Evolutionary conservation across 2,329 filamentous ascomycete genomes (phyloP).

Genomic region (Metarhizium anisopliae): DNA sequence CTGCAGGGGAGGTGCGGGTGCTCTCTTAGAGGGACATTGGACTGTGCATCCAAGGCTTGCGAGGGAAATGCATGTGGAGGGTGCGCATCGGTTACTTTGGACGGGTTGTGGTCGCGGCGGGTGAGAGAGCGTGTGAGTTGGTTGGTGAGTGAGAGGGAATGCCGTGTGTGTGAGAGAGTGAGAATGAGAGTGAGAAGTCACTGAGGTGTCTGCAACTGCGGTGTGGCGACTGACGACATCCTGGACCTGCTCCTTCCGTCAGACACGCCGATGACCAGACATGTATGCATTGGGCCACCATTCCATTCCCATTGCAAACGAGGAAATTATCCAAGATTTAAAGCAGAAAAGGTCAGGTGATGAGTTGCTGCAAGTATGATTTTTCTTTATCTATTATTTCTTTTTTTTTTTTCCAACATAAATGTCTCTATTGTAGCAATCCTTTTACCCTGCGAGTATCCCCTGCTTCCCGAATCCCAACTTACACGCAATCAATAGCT

Average conservation of each 20-base stretch:
- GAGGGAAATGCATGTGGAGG: not conserved
- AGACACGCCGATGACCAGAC: no score
- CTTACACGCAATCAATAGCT: slow-evolving; percentile 43
- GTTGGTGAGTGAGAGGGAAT: not conserved
- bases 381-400: not conserved
- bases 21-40: slow-evolving; percentile 1
- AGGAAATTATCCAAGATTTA: no score
- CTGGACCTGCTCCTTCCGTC: no score
- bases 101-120: not conserved
- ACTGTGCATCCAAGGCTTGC: not conserved
- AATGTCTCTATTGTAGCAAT: no score
- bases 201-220: no score
- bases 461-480: not conserved
- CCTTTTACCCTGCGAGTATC: no score
- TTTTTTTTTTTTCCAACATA: not conserved
- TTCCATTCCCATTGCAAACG: no score
- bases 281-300: no score
- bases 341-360: no score
- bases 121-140: not conserved
- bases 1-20: not conserved
- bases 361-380: no score
- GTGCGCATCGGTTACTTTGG: not conserved
- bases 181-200: not conserved
- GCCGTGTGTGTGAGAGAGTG: not conserved
- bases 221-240: no score